Evolutionary conservation across 306 rosid species (phyloP).

Genomic region (Neltuma alba): DNA sequence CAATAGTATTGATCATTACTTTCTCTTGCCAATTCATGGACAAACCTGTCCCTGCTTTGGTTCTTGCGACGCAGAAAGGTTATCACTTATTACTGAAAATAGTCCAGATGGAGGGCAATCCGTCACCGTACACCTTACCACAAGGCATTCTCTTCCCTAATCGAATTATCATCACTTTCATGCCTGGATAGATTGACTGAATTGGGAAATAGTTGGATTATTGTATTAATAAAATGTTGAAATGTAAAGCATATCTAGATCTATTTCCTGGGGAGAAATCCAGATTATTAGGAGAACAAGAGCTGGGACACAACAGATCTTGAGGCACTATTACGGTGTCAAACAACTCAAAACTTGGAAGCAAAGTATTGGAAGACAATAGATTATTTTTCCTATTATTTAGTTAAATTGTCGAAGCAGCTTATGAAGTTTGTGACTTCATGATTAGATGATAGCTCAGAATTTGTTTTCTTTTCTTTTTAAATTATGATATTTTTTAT

Average conservation of each 20-base stretch:
- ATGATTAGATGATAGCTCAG: not conserved
- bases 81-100: not conserved
- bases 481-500: slow-evolving; percentile 8
- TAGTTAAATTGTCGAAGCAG: not conserved
- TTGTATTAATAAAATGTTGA: not conserved
- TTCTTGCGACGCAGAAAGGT: not conserved
- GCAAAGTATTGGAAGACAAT: not conserved
- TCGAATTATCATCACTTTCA: not conserved
- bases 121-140: not conserved
- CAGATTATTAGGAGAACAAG: no score
- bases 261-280: not conserved
- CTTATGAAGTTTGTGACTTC: not conserved
- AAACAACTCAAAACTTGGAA: not conserved
- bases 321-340: not conserved
- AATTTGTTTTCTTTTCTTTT: not conserved
- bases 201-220: not conserved
- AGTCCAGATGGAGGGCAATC: not conserved
- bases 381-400: not conserved
- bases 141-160: not conserved
- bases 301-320: not conserved
- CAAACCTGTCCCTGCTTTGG: not conserved
- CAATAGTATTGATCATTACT: not conserved
- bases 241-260: not conserved
- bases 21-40: not conserved
- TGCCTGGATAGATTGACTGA: not conserved